phyloP scores from a whole-genome alignment of 169 alveolate genomes.

The Eimeria acervulina region DNA sequence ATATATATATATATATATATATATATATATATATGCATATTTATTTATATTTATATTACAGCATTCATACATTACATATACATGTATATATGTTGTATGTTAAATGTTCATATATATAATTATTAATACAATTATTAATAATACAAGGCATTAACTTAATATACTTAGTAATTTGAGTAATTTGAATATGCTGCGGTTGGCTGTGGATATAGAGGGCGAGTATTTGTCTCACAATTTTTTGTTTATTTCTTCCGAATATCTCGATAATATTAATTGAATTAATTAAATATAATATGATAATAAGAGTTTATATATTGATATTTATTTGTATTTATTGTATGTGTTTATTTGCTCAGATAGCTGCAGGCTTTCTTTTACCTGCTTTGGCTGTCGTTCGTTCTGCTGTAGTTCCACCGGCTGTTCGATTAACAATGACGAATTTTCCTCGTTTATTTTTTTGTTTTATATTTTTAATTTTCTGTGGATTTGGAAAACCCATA shows the following conservation, averaged over 20 bases:
- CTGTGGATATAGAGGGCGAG: too few species aligned
- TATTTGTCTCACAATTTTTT: too few species aligned
- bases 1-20: constrained; percentile 19
- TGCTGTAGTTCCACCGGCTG: background rate
- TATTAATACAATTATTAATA: too few species aligned
- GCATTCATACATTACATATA: background rate
- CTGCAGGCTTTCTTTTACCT: background rate
- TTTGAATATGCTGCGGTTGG: too few species aligned
- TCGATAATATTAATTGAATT: background rate
- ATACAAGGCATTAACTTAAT: background rate
- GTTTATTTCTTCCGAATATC: too few species aligned
- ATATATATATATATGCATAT: background rate
- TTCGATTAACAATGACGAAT: background rate
- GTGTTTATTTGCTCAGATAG: background rate
- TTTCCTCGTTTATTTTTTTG: background rate
- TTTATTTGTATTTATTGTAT: background rate
- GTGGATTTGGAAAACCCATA: background rate
- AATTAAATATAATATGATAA: background rate
- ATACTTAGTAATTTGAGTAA: background rate
- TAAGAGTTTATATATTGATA: background rate
- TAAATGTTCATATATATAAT: too few species aligned
- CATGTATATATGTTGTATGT: background rate
- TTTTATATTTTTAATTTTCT: background rate
- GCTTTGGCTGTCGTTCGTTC: background rate
- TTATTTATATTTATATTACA: background rate